phyloP scores from a whole-genome alignment of 2,329 filamentous ascomycete species.

The Colletotrichum somersetense region DNA sequence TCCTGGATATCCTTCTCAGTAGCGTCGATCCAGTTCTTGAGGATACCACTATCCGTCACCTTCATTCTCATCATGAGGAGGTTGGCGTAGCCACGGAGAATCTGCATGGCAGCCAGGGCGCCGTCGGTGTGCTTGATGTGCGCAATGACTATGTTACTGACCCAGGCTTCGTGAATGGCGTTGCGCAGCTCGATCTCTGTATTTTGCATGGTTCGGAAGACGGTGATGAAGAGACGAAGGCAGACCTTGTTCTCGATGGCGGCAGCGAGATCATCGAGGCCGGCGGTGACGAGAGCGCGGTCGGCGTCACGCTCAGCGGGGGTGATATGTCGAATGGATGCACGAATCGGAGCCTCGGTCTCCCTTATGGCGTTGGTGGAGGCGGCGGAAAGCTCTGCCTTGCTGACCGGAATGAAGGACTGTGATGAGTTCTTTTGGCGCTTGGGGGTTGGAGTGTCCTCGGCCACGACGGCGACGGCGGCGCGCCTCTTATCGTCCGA shows the following conservation, averaged over 20 bases:
- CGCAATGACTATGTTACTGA: not conserved
- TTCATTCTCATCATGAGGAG: conserved; percentile 1
- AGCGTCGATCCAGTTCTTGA: conserved; percentile 13
- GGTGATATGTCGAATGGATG: not conserved
- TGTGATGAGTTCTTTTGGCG: not conserved
- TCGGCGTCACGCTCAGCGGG: not conserved
- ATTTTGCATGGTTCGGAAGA: not conserved
- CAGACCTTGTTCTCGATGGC: conserved; percentile 3
- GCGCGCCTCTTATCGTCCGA: not conserved
- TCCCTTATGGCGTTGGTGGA: not conserved
- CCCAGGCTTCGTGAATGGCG: not conserved
- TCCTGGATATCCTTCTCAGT: conserved; percentile 6
- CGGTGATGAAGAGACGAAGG: not conserved
- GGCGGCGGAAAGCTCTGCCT: not conserved
- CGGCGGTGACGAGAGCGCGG: conserved; percentile 6
- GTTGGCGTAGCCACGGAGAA: conserved; percentile 7
- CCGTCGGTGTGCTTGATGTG: not conserved
- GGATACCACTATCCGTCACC: not conserved
- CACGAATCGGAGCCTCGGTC: not conserved
- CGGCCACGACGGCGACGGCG: not conserved
- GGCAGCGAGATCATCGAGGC: not conserved
- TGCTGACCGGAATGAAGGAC: not conserved
- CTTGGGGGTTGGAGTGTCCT: not conserved
- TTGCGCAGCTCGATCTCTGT: not conserved
- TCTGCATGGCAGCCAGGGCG: not conserved